Evolutionary conservation across 306 rosid genomes (phyloP).

Genomic region (Rosa rugosa): DNA sequence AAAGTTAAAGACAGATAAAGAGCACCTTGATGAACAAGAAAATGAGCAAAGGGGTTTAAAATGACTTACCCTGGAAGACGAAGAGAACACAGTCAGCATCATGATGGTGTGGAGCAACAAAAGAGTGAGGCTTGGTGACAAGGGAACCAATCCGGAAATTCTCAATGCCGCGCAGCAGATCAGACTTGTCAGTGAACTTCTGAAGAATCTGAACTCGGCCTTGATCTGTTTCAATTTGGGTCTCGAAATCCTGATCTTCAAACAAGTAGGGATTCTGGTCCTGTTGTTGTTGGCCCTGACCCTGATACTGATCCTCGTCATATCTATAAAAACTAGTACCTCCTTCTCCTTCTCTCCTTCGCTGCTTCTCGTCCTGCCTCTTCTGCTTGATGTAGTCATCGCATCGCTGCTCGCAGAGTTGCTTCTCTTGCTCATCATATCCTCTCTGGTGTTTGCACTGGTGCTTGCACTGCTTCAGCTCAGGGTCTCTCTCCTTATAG

Average conservation of each 20-base stretch:
- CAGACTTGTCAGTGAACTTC: constrained; percentile 46
- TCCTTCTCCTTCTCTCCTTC: constrained; percentile 12
- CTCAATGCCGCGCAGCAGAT: constrained; percentile 54
- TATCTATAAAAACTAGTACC: background rate
- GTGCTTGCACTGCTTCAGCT: constrained; percentile 47
- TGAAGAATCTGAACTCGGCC: constrained; percentile 45
- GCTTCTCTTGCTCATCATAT: constrained; percentile 23
- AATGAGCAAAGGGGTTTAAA: background rate
- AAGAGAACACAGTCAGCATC: constrained; percentile 56
- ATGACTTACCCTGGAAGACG: constrained; percentile 40
- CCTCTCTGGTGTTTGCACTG: constrained; percentile 50
- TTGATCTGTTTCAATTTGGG: constrained; percentile 36
- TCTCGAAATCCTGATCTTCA: constrained; percentile 38
- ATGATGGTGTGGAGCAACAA: constrained; percentile 50
- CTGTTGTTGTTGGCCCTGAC: background rate
- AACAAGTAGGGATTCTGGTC: constrained; percentile 50
- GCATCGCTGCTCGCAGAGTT: constrained; percentile 35
- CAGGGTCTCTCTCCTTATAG: constrained; percentile 29
- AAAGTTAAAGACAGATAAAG: background rate
- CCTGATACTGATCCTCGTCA: background rate
- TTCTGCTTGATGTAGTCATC: constrained; percentile 35
- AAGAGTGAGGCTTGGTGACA: constrained; percentile 45
- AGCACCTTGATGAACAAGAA: background rate
- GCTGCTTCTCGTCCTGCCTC: constrained; percentile 32
- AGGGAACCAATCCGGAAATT: constrained; percentile 50